Base-by-base conservation (phyloP, 148 eudicot species). In the Rheum nobile region DNA sequence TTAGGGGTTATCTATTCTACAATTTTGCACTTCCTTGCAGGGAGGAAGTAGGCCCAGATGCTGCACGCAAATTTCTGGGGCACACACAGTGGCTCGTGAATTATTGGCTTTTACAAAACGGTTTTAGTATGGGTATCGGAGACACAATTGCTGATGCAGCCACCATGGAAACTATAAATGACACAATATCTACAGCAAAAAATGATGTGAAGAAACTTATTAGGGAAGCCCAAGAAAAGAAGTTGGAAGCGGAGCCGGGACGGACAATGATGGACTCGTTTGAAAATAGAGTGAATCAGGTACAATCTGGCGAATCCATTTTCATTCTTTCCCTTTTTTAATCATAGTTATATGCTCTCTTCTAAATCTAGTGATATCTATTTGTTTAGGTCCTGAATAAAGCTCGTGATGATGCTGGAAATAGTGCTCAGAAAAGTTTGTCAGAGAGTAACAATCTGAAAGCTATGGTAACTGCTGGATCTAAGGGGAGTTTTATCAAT, bases 381-480 rank as follows among this genome's bases (percentile, higher is more conserved):
- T 71, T 32, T 28, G 61, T 4, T 84, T 82, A 96, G 99, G 99
- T 96, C 71, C 81, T 96, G 80, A 96, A 96, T 88, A 96, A 89
- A 88, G 99, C 99, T 74, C 97, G 99, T 88, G 99, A 92, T 84
- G 99, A 92, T 77, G 99, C 97, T 76, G 99, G 99, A 81, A 96
- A 91, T 82, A 90, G 96, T 90, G 99, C 97, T 17, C 94, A 96
- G 78, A 86, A 85, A 82, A 92, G 97, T 81, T 87, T 96, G 67
- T 83, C 91, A 67, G 99, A 92, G 84, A 92, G 96, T 78, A 96
- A 96, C 86, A 96, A 96, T 82, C 87, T 96, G 57, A 96, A 96
- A 83, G 97, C 99, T 67, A 96, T 96, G 99, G 99, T 92, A 69
- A 92, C 97, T 13, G 99, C 99, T 42, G 99, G 99, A 52, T 96